Evolutionary conservation across 805 yeast species (phyloP).

Genomic region (Clavispora vitiphila): DNA sequence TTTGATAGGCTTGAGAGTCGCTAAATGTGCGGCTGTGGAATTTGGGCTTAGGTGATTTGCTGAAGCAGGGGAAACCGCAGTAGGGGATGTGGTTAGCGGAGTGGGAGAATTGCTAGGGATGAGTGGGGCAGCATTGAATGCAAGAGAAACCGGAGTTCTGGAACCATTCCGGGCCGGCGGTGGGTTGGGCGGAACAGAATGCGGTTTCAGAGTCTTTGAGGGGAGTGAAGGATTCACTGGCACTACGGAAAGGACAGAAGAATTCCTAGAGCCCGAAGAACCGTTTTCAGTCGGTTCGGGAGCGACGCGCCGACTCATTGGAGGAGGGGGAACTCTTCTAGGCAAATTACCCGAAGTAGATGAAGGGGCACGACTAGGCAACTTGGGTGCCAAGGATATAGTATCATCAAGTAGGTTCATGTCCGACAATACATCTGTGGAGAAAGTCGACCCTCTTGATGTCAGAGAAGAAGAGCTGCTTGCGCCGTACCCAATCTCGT

Average conservation of each 20-base stretch:
- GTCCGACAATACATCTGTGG: conserved; percentile 28
- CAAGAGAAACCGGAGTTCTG: conserved; percentile 18
- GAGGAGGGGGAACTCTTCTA: conserved; percentile 28
- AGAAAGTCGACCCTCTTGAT: conserved; percentile 13
- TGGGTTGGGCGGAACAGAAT: conserved; percentile 4
- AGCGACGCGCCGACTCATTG: conserved; percentile 15
- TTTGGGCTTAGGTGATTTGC: neutral
- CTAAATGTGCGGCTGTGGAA: neutral
- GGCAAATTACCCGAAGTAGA: conserved; percentile 13
- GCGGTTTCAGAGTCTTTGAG: neutral
- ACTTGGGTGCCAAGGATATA: conserved; percentile 17
- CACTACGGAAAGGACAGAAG: neutral
- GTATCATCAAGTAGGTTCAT: conserved; percentile 32
- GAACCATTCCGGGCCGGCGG: conserved; percentile 2
- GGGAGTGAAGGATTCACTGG: neutral
- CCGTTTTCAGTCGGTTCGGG: neutral
- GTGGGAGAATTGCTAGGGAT: conserved; percentile 32
- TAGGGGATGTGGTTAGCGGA: conserved; percentile 15
- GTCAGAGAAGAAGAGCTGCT: conserved; percentile 7
- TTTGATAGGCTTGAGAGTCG: conserved; percentile 15
- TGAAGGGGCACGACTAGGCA: conserved; percentile 17
- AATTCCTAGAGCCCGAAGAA: neutral
- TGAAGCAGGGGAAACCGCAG: neutral
- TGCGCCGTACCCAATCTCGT: conserved; percentile 4
- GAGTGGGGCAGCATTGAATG: conserved; percentile 35